Evolutionary conservation across 371 early-diverging fungal species (phyloP), one percentile per base, ranked within the genome.

Genomic region (Rhizopus stolonifer): DNA sequence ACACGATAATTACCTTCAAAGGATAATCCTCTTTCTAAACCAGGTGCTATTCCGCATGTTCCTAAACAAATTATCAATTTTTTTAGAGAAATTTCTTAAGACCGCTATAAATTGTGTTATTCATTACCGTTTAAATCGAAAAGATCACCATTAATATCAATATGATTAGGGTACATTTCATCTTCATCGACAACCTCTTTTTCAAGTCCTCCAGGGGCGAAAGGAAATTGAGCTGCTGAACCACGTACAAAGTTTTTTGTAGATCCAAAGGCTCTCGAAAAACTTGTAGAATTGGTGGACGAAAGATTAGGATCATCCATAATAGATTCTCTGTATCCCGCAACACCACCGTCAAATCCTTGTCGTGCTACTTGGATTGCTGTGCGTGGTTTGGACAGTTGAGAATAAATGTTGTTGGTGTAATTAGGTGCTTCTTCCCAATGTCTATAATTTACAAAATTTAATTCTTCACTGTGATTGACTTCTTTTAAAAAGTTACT

Each of bases 141-240:
- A 9, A 68, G 46, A 46, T 71, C 65, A 8, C 45, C 34, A 17
- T 66, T 69, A 33, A 77, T 70, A 11, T 67, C 69, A 7, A 61
- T 63, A 0, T 60, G 47, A n/a, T 50, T 60, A 26, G 61, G 23
- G 1, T 60, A 55, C 1, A 65, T 50, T 11, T 64, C 69, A n/a
- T 70, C 62, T 40, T 56, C 61, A 0, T 59, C 59, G 60, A 72
- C 18, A 26, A 69, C 64, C 15, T 70, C 70, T 46, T 64, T 21
- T 52, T 84, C 80, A 42, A 83, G 39, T 55, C 85, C 69, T 53
- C 94, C 94, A 3, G 94, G 94, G 1, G 88, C 81, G 69, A 94
- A 94, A 1, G 92, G 94, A 40, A 87, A 77, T 42, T 85, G 80
- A 7, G 83, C 66, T 2, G 86, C 79, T 19, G 76, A 77, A 7